Evolutionary conservation across 2,329 filamentous ascomycete genomes (phyloP), one percentile per base, ranked within the genome.

Genomic region (Xylaria sp.): DNA sequence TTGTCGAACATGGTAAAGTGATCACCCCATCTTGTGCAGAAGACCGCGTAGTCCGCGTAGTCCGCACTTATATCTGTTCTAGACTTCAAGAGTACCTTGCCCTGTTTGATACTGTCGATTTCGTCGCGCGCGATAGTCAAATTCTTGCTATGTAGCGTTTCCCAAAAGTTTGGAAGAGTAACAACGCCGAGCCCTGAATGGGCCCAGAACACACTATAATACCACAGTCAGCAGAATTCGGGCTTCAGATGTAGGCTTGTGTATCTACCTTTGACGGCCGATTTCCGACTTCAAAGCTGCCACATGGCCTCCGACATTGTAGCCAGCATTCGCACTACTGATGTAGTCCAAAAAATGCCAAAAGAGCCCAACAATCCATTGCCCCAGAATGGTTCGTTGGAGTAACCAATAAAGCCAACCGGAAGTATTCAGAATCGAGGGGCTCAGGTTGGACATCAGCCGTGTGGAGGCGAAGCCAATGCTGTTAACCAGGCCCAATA

Each of bases 21-120:
- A 37, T 70, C 60, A 12, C 57, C 61, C 65, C 65, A 70, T 33
- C 67, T 67, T 12, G 69, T 71, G 51, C 60, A 66, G n/a, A 60
- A 53, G 19, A 70, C 57, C 19, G 63, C 56, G 28, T 42, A 54
- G 50, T 71, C 66, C n/a, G 63, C 53, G 21, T 43, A 28, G 50
- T 71, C 66, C n/a, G 63, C 53, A 28, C 38, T 28, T n/a, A 68
- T 45, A 25, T 46, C 31, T 7, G 33, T 37, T 38, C 66, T 66
- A 5, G 60, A 61, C 17, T 45, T 38, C 33, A 70, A 52, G 15
- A 37, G 14, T n/a, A 61, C 57, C 3, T 35, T 51, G 19, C 54
- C 45, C 14, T 38, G 31, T 25, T 66, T 57, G 21, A 58, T 37
- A 56, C 25, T 31, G 25, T 59, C 47, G 28, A 60, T 23, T 3